These are phyloP conservation scores for Pelargonium citronellum DNA, from an alignment of 441 rosid species.

Conservation along the genomic window DNA sequence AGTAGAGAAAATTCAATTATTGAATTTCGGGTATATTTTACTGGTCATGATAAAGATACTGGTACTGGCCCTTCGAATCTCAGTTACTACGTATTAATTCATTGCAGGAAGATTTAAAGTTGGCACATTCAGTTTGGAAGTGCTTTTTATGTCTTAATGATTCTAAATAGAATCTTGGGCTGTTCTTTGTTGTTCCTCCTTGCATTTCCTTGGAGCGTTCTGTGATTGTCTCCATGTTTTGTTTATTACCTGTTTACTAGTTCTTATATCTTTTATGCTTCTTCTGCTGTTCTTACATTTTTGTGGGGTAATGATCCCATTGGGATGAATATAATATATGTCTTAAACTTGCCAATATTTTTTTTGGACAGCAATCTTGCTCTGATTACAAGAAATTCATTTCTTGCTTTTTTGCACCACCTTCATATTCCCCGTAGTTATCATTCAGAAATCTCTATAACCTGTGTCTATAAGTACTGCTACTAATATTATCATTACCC, in stretches of 20 bases:
- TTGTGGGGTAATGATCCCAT: conserved; percentile 23
- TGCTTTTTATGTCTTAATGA: conserved; percentile 16
- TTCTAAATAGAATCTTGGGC: conserved; percentile 20
- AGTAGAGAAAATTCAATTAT: no score
- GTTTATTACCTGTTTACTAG: conserved; percentile 12
- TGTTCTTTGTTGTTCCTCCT: conserved; percentile 13
- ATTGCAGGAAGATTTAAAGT: conserved; percentile 37
- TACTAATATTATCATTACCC: conserved; percentile 25
- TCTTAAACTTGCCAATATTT: conserved; percentile 29
- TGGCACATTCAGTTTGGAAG: not conserved
- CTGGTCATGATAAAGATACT: conserved; percentile 5
- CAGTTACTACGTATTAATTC: conserved; percentile 27
- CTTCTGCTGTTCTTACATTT: conserved; percentile 16
- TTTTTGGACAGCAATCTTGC: conserved; percentile 27
- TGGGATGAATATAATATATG: conserved; percentile 27
- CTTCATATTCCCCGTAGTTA: conserved; percentile 32
- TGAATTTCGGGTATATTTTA: not conserved
- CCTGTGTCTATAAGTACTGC: conserved; percentile 30
- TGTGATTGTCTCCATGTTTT: conserved; percentile 19
- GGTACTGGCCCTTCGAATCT: not conserved
- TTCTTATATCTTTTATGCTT: conserved; percentile 22
- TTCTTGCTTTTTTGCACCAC: conserved; percentile 34
- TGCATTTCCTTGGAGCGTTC: conserved; percentile 25
- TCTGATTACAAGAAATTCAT: conserved; percentile 33
- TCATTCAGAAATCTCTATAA: conserved; percentile 26